Base-by-base conservation (phyloP, 2,329 filamentous ascomycete species). In the Verticillium tricorpus region DNA sequence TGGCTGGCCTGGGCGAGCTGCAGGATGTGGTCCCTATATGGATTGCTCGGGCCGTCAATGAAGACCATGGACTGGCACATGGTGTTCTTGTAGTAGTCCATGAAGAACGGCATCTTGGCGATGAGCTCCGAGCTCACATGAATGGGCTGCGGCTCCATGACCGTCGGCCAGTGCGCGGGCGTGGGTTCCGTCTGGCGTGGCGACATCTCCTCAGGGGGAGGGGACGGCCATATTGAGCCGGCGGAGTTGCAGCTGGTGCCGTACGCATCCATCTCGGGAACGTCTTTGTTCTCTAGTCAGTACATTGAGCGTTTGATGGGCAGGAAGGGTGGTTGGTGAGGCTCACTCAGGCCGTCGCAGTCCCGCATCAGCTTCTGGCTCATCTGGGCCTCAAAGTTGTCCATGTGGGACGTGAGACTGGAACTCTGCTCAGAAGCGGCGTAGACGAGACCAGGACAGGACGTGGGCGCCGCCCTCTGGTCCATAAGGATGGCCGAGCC, bases 1-100 rank as follows among this genome's bases (percentile, higher is more conserved):
- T 89, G 87, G 74, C 91, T 96, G 63, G 85, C 82, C 66, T 87
- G 82, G 14, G 93, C 92, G 58, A 97, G 82, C 61, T 87, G 87
- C 63, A 97, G 82, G 61, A 97, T 87, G 71, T 96, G 90, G 68
- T 89, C 87, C 64, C 93, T 85, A 73, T 94, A 97, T 1, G 94
- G 94, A 73, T 97, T 97, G 65, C 83, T 84, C 1, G 91, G 89
- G 12, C 89, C 89, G 72, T 98, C 94, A 73, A 97, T 93, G 67
- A 93, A 91, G 58, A 97, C 93, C 76, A 97, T 91, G 63, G 92
- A 92, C 5, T 92, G 91, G 67, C 93, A 95, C 78, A 98, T 93
- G 71, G 92, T 91, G 74, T 92, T 93, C 71, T 93, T 89, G 76
- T 96, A 97, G 76, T 97, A 97, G 72, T 96, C 90, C 80, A 97